Evolutionary conservation across 2,329 filamentous ascomycete genomes (phyloP).

Genomic region (Trichophyton verrucosum): DNA sequence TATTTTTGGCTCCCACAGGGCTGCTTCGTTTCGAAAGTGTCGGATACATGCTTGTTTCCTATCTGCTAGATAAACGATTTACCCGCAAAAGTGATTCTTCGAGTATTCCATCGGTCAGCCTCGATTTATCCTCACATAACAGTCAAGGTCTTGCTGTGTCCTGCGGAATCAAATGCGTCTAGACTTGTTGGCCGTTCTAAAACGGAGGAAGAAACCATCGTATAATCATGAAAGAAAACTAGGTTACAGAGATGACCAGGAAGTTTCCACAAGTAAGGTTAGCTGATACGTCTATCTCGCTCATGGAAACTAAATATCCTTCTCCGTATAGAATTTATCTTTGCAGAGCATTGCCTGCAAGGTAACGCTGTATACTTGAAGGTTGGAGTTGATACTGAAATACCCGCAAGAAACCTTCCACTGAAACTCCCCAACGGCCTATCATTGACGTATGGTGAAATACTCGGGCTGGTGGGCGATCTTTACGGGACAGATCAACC

Average conservation of each 20-base stretch:
- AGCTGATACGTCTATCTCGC: background rate
- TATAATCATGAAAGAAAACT: background rate
- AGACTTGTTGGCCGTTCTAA: background rate
- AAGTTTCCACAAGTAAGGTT: background rate
- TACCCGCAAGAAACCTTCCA: background rate
- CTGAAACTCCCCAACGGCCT: slow-evolving; percentile 2
- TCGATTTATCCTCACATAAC: too few relatives aligned
- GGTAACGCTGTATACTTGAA: background rate
- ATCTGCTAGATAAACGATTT: too few relatives aligned
- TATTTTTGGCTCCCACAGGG: too few relatives aligned
- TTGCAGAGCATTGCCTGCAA: background rate
- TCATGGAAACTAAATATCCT: background rate
- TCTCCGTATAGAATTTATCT: background rate
- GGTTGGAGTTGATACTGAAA: background rate
- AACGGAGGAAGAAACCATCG: background rate
- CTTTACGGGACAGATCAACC: slow-evolving; percentile 2
- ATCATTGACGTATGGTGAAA: slow-evolving; percentile 4
- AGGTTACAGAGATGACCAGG: background rate
- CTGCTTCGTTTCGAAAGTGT: too few relatives aligned
- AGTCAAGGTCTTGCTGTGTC: background rate
- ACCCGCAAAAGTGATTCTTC: too few relatives aligned
- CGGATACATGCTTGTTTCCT: too few relatives aligned
- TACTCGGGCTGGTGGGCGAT: slow-evolving; percentile 1
- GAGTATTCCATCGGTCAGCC: too few relatives aligned
- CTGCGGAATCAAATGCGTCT: background rate